Percentiles rank a stretch among this genome's conserved stretches.
Conservation (phyloP, 257 asterid species). For the Capsicum pubescens region DNA sequence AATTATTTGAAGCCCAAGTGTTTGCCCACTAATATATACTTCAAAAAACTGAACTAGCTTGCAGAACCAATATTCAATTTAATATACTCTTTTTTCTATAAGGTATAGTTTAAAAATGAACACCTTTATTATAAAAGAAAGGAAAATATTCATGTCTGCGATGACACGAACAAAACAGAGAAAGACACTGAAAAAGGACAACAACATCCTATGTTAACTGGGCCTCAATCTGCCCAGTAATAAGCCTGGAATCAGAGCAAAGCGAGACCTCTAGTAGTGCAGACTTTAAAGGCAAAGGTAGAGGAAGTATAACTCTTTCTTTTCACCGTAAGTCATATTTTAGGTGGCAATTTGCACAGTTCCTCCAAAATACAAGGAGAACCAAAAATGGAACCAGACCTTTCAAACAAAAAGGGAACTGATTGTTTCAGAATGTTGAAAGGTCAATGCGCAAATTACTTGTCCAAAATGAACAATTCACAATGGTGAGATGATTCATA, state of each 20-base stretch:
- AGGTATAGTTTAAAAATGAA: background rate
- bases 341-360: too few relatives aligned
- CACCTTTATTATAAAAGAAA: background rate
- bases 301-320: too few relatives aligned
- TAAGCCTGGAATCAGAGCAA: background rate
- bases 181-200: background rate
- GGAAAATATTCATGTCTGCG: background rate
- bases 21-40: conserved; percentile 11
- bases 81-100: background rate
- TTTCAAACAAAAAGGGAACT: background rate
- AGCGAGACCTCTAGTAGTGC: background rate
- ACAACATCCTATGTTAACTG: conserved; percentile 1
- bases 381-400: background rate
- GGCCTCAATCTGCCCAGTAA: background rate
- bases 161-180: background rate
- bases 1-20: background rate
- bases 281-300: background rate
- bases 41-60: background rate
- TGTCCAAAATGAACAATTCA: background rate
- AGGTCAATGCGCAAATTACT: conserved; percentile 20
- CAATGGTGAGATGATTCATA: conserved; percentile 3
- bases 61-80: background rate
- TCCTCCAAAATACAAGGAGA: too few relatives aligned
- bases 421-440: background rate
- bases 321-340: too few relatives aligned